Evolutionary conservation across 2,329 filamentous ascomycete species (phyloP), one percentile per base, ranked within the genome.

Genomic region (Triangularia setosa): DNA sequence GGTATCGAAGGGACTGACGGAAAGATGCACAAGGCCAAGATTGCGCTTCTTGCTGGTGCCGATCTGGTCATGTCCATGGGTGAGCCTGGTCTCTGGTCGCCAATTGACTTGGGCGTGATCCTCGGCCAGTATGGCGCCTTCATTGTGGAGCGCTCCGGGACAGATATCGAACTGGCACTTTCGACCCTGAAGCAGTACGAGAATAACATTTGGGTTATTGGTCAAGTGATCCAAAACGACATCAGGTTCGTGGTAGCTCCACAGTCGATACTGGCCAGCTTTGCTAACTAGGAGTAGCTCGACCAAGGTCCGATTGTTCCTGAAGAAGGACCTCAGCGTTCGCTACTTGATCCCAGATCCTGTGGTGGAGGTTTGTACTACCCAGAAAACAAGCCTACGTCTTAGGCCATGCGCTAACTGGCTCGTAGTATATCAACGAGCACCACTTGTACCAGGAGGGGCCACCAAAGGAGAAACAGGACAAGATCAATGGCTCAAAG

Each of bases 161-260:
- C 92, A 23, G 92, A 96, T 72, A 90, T 96, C 58, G 91, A 96
- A 67, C 91, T 96, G 73, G 93, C 93, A 1, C 82, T 97, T 55
- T 88, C 90, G n/a, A 89, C 87, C 54, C 81, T 97, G 56, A 89
- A 92, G 74, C 85, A 87, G 65, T 97, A 90, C 86, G 89, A 92
- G 72, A 87, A 93, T 71, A 95, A 96, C 70, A 88, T 97, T 66
- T 89, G 92, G 73, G 90, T 96, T 61, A 94, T 97, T 68, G 90
- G 91, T 63, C 92, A 96, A 76, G 85, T 96, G 60, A 93, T 96
- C 58, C 88, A 91, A 69, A 95, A 95, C 75, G 90, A 95, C 71
- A 89, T 95, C 65, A 91, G 87, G 69, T 90, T 87, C 28, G 63
- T 40, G 18, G 24, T 52, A n/a, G 21, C 27, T 24, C 7, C 21